Evolutionary conservation across 108 stramenopile genomes (phyloP).

Genomic region (Stephanodiscus minutulus): DNA sequence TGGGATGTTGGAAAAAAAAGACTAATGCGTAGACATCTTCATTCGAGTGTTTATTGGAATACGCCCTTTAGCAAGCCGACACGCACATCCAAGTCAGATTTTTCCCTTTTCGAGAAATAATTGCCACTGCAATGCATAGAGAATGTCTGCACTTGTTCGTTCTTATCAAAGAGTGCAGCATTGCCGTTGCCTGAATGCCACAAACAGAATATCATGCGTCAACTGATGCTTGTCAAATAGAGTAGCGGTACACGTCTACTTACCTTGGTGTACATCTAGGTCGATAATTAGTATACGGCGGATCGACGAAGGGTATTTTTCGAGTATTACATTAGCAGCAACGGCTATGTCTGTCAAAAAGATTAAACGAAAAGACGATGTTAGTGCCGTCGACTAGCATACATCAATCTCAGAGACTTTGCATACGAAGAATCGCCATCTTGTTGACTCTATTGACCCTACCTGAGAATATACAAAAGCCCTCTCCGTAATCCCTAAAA

Average conservation of each 20-base stretch:
- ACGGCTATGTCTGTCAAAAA: constrained; percentile 76
- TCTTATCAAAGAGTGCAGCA: constrained; percentile 73
- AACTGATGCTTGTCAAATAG: background rate
- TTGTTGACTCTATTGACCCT: background rate
- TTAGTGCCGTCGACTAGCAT: background rate
- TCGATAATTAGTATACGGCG: constrained; percentile 80
- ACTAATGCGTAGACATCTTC: no score
- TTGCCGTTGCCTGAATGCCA: constrained; percentile 67
- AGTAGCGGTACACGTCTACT: background rate
- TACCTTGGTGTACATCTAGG: constrained; percentile 93
- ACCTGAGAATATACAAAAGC: constrained; percentile 88
- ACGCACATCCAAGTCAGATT: constrained; percentile 81
- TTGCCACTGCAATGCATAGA: constrained; percentile 82
- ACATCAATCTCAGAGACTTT: background rate
- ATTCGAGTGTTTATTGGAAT: no score
- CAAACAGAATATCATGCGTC: background rate
- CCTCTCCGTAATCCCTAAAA: constrained; percentile 90
- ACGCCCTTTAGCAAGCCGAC: no score
- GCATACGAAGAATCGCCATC: background rate
- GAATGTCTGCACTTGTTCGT: constrained; percentile 70
- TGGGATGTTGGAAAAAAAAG: no score
- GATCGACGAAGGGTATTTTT: constrained; percentile 54
- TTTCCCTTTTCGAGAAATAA: constrained; percentile 82
- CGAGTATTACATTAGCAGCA: constrained; percentile 83
- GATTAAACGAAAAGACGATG: background rate